Base-by-base conservation (phyloP, 148 eudicot genomes). In the Amaranthus cruentus region DNA sequence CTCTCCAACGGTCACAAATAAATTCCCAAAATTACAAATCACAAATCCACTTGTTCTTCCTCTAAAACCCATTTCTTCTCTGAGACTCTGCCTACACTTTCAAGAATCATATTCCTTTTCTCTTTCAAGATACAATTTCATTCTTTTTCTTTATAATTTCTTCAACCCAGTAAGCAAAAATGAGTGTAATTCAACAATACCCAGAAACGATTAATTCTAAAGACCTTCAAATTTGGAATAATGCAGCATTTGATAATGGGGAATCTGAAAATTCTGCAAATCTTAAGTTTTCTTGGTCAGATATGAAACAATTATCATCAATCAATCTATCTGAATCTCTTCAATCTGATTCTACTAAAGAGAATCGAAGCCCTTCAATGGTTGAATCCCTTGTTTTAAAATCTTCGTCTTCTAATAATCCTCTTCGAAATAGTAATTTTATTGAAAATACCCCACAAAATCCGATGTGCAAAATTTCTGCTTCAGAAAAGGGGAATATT, bases 161-260 rank as follows among this genome's bases (percentile, higher is more conserved):
- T 3, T 0, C 18, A 60, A 66, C 75, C 68, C 56, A 21, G 21
- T 50, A 62, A 14, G 1, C 52, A 3, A 60, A 51, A 66, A 75
- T 79, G 81, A 79, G 75, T 70, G 81, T 69, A 62, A 1, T 74
- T 42, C 53, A 67, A 9, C 70, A 74, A 79, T 74, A 55, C 81
- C 81, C 81, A 70, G 85, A 91, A 80, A 80, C 76, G 69, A 76
- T 84, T 76, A 84, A 77, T 38, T 58, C 80, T 9, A 75, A 73
- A 28, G 97, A 94, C 77, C 68, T 88, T 18, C 93, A 91, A 73
- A 74, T 92, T 52, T 95, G 94, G 92, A 74, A 92, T 83, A 95
- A 95, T 74, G 91, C 85, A 46, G 91, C 89, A 0, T 92, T 86
- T 64, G 96, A 91, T 79, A 84, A 84, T 21, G 82, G 73, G 3